These are phyloP conservation scores for Leccinum subtestaceum DNA, from an alignment of 768 basidiomycete species.

Conservation along the genomic window DNA sequence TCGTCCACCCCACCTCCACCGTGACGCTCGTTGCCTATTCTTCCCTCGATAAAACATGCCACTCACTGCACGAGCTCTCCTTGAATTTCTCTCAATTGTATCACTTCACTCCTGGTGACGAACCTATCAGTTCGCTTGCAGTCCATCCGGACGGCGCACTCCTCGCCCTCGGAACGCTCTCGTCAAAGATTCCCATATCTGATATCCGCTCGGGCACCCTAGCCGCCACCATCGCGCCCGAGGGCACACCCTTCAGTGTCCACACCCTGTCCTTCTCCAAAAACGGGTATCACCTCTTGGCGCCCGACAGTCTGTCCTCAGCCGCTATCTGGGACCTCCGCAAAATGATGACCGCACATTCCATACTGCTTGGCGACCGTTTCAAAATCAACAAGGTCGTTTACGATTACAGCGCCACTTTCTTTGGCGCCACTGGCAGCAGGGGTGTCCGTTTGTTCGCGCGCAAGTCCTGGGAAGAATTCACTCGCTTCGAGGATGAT, in stretches of 20 bases:
- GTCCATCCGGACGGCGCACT: constrained; percentile 93
- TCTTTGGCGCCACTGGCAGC: constrained; percentile 78
- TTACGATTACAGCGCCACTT: constrained; percentile 85
- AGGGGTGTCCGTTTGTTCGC: constrained; percentile 78
- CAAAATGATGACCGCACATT: constrained; percentile 65
- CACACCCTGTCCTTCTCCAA: constrained; percentile 90
- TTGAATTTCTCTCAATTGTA: constrained; percentile 66
- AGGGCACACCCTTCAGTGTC: constrained; percentile 62
- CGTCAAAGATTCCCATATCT: constrained; percentile 82
- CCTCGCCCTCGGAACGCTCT: constrained; percentile 78
- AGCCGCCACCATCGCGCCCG: constrained; percentile 71
- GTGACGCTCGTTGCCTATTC: constrained; percentile 59
- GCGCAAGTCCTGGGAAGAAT: constrained; percentile 93
- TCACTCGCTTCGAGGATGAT: constrained; percentile 78
- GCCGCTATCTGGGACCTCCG: constrained; percentile 94
- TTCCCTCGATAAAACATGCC: constrained; percentile 80
- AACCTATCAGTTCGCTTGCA: constrained; percentile 74
- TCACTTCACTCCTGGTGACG: constrained; percentile 70
- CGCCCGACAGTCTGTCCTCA: constrained; percentile 68
- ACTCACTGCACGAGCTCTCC: constrained; percentile 81
- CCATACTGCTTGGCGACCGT: constrained; percentile 68
- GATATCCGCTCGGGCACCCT: constrained; percentile 78
- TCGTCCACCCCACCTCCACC: constrained; percentile 81
- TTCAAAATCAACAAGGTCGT: constrained; percentile 80
- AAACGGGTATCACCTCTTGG: constrained; percentile 94